Percentiles rank a stretch among this genome's conserved stretches.
Evolutionary conservation across 2,329 filamentous ascomycete genomes (phyloP).

Genomic region (Alternaria rosae): DNA sequence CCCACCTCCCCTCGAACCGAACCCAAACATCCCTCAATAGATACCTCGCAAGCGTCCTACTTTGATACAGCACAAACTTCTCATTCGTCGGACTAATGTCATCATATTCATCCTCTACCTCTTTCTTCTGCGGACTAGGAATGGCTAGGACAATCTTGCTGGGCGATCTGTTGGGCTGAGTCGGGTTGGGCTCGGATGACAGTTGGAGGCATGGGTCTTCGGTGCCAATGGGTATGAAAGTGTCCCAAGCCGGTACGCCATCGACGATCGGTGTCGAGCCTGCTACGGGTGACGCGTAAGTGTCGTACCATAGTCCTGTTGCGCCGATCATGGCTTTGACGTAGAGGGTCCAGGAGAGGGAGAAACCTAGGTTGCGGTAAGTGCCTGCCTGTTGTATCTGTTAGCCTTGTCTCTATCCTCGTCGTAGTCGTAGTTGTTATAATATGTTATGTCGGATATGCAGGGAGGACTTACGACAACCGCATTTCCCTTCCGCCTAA

Average conservation of each 20-base stretch:
- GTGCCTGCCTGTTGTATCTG: slow-evolving; percentile 11
- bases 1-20: slow-evolving; percentile 10
- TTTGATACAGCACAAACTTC: slow-evolving; percentile 22
- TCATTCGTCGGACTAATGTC: slow-evolving; percentile 5
- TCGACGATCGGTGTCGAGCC: slow-evolving; percentile 6
- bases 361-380: slow-evolving; percentile 25
- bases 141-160: neutral
- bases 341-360: slow-evolving; percentile 21
- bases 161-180: neutral
- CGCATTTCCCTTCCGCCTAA: slow-evolving; percentile 14
- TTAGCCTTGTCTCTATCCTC: neutral
- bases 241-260: slow-evolving; percentile 15
- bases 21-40: slow-evolving; percentile 20
- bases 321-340: slow-evolving; percentile 12
- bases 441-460: neutral
- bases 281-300: slow-evolving; percentile 12
- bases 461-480: slow-evolving; percentile 2
- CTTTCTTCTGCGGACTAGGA: neutral
- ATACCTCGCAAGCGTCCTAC: slow-evolving; percentile 16
- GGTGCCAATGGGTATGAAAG: neutral
- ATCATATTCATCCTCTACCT: neutral
- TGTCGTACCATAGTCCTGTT: slow-evolving; percentile 24
- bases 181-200: no score
- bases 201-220: neutral
- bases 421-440: neutral